Evolutionary conservation across 2,329 filamentous ascomycete species (phyloP).

Genomic region (Plenodomus tracheiphilus): DNA sequence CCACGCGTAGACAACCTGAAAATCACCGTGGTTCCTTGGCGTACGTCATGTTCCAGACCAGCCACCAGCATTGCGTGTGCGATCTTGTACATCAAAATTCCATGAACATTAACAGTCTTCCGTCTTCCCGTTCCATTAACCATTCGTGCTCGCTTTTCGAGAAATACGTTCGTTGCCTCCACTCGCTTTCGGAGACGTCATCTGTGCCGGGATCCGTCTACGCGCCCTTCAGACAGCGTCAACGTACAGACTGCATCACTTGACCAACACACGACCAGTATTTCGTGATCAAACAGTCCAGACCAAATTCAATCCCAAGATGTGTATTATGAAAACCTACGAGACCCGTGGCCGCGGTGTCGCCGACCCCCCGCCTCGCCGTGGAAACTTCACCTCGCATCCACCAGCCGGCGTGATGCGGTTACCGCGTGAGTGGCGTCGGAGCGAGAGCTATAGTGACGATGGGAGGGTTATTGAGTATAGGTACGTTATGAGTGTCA

Average conservation of each 20-base stretch:
- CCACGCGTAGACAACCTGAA: neutral
- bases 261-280: neutral
- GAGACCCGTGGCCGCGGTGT: slow-evolving; percentile 31
- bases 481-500: slow-evolving; percentile 8
- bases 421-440: slow-evolving; percentile 37
- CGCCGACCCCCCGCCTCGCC: slow-evolving; percentile 35
- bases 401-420: slow-evolving; percentile 38
- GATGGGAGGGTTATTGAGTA: slow-evolving; percentile 25
- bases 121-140: neutral
- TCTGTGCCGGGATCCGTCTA: neutral
- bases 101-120: too few species aligned
- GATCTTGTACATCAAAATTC: neutral
- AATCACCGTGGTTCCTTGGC: neutral
- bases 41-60: neutral
- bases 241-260: too few species aligned
- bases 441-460: slow-evolving; percentile 23
- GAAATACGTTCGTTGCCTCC: neutral
- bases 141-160: neutral
- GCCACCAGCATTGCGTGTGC: neutral
- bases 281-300: too few species aligned
- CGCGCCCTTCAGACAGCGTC: too few species aligned
- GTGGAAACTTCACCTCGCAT: slow-evolving; percentile 38
- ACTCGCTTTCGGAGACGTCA: neutral
- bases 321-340: slow-evolving; percentile 41
- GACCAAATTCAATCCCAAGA: slow-evolving; percentile 7